Evolutionary conservation across 345 rosid genomes (phyloP), one percentile per base, ranked within the genome.

Genomic region (Odontarrhena argentea): DNA sequence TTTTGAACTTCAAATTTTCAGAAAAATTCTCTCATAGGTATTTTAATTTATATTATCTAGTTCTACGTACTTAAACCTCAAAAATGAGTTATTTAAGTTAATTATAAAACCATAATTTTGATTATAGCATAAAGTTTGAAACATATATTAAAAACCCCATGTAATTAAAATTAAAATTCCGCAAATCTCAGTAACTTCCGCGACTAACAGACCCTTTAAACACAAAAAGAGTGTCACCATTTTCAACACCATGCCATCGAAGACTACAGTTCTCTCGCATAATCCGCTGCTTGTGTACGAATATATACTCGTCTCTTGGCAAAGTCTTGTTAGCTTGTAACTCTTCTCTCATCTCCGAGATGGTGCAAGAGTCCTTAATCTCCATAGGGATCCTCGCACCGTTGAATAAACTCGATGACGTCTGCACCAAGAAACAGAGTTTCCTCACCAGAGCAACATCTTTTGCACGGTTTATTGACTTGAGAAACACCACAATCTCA

Each of bases 261-360:
- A 88, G 85, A 75, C 88, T 86, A 69, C 94, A 88, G 44, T 60
- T 63, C 8, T 83, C 86, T 13, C 86, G 75, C 96, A 91, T 90
- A 51, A 90, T 84, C 79, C 96, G 64, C 68, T 87, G 97, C 73
- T 83, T 91, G 70, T 91, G 96, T 22, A 94, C 85, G 68, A 88
- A 91, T 71, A 91, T 70, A 49, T 91, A 94, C 46, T 88, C 92
- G 25, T 88, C 95, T 38, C 22, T 63, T 1, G 95, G 96, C 45
- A 91, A 76, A 42, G 76, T 79, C 61, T 82, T 78, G 18, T 71
- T 50, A 58, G 67, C 71, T 79, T 85, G 60, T 36, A 94, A 69
- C 58, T 73, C 55, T 56, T 79, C 74, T 74, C 74, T 82, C 82
- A 87, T 32, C 4, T 87, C 95, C 7, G 67, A 72, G n/a, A 87